Evolutionary conservation across 1,284 basidiomycete species (phyloP), one percentile per base, ranked within the genome.

Genomic region (Heterobasidion parviporum): DNA sequence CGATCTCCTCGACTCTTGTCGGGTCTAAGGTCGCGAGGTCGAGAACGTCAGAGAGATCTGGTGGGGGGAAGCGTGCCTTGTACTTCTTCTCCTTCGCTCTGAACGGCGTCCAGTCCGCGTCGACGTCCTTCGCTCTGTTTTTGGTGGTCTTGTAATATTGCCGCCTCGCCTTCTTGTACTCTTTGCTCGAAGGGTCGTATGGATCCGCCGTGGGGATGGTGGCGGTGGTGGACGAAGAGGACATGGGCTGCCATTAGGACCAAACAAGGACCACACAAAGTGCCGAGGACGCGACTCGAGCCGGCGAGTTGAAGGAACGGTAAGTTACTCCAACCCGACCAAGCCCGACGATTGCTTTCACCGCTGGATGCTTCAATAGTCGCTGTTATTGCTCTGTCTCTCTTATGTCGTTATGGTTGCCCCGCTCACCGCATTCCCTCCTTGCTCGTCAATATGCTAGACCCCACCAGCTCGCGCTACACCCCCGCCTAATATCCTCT

Each of bases 11-110:
- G 3, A 61, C 58, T 54, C 80, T 67, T 8, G 60, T 44, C 0
- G 67, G 61, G 62, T 81, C 74, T n/a, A 78, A 61, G 6, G 70
- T 65, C 8, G 79, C 78, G 36, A 89, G 71, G 68, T 92, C 88
- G 3, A 92, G 74, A 6, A 87, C 85, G 51, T 71, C 67, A 10
- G 76, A 77, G 6, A 92, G 75, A 71, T 89, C 82, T 2, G 85
- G 87, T 2, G 85, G 86, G 10, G 88, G 87, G 64, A 87, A 90
- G 41, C 78, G 77, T 0, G 85, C 74, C 68, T 89, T 92, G 74
- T 79, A 92, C 53, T 74, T 79, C 68, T 92, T 92, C 68, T 92
- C 89, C 38, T 82, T 81, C 0, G 76, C 76, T 63, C 89, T 76
- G 65, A 92, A 92, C 0, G 84, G 76, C 0, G 88, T 81, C 83